Conservation (phyloP, 345 rosid genomes). For the Bretschneidera sinensis region DNA sequence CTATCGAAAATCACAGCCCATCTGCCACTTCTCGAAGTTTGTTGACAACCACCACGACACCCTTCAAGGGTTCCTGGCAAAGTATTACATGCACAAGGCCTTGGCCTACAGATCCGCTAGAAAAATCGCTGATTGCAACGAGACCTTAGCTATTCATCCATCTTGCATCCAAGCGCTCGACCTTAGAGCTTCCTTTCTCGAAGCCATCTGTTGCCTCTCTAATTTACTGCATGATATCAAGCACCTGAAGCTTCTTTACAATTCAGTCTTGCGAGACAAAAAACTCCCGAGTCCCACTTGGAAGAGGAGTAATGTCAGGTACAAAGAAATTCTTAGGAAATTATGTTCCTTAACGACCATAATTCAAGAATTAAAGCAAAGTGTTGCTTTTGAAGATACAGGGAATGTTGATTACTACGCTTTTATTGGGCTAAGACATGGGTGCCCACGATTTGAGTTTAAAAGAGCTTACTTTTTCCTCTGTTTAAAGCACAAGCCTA, state of each 20-base stretch:
- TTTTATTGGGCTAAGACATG: slow-evolving; percentile 76
- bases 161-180: slow-evolving; percentile 84
- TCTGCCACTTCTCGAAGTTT: slow-evolving; percentile 87
- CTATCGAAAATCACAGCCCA: slow-evolving; percentile 82
- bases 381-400: slow-evolving; percentile 74
- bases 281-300: slow-evolving; percentile 94
- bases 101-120: slow-evolving; percentile 68
- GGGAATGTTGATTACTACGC: slow-evolving; percentile 80
- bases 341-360: slow-evolving; percentile 59
- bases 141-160: slow-evolving; percentile 80
- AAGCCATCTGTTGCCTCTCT: slow-evolving; percentile 75
- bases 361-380: slow-evolving; percentile 57
- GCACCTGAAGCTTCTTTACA: slow-evolving; percentile 80
- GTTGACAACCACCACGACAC: slow-evolving; percentile 79
- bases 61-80: slow-evolving; percentile 86
- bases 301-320: slow-evolving; percentile 79
- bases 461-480: slow-evolving; percentile 82
- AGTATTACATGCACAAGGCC: slow-evolving; percentile 84
- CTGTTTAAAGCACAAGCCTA: slow-evolving; percentile 75
- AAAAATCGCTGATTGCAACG: slow-evolving; percentile 82
- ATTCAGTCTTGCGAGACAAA: slow-evolving; percentile 74
- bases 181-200: slow-evolving; percentile 77
- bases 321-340: slow-evolving; percentile 82
- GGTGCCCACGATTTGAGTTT: slow-evolving; percentile 81
- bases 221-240: slow-evolving; percentile 90